Percentiles rank a stretch among this genome's conserved stretches.
Evolutionary conservation across 345 rosid genomes (phyloP).

Genomic region (Pugionium dolabratum): DNA sequence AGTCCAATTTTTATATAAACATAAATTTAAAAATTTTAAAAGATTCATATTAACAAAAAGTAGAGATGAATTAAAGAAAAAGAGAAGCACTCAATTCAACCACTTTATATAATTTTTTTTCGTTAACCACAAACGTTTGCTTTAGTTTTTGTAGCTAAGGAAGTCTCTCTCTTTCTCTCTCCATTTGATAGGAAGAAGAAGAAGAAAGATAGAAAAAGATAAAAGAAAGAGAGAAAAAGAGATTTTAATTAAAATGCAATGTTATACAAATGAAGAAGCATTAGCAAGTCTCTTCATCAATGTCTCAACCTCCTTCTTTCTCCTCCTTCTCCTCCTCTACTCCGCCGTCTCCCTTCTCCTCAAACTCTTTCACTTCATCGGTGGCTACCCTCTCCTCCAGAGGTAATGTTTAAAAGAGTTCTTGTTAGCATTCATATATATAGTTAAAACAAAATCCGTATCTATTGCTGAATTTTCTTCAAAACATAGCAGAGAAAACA

Average conservation of each 20-base stretch:
- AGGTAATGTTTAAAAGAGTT: constrained; percentile 45
- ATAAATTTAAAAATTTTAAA: neutral
- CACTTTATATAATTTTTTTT: constrained; percentile 18
- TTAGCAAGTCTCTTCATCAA: constrained; percentile 69
- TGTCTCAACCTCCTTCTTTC: constrained; percentile 65
- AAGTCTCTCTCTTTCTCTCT: constrained; percentile 24
- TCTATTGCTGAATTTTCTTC: neutral
- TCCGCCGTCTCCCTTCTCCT: constrained; percentile 62
- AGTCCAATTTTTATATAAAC: constrained; percentile 8
- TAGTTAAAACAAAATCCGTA: neutral
- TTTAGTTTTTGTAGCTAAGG: constrained; percentile 37
- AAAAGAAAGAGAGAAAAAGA: constrained; percentile 29
- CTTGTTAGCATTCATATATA: neutral
- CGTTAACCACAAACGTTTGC: constrained; percentile 36
- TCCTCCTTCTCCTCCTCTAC: constrained; percentile 68
- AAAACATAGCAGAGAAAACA: too few relatives aligned
- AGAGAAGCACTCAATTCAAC: constrained; percentile 39
- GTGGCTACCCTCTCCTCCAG: constrained; percentile 62
- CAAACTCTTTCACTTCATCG: constrained; percentile 61
- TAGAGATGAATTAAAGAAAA: constrained; percentile 29
- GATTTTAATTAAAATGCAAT: constrained; percentile 61
- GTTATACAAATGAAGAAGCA: constrained; percentile 64
- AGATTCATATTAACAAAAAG: constrained; percentile 12
- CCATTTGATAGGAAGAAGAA: constrained; percentile 39
- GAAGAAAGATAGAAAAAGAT: constrained; percentile 36